Conservation (phyloP, 805 yeast genomes). For the Saccharomycopsis microspora region DNA sequence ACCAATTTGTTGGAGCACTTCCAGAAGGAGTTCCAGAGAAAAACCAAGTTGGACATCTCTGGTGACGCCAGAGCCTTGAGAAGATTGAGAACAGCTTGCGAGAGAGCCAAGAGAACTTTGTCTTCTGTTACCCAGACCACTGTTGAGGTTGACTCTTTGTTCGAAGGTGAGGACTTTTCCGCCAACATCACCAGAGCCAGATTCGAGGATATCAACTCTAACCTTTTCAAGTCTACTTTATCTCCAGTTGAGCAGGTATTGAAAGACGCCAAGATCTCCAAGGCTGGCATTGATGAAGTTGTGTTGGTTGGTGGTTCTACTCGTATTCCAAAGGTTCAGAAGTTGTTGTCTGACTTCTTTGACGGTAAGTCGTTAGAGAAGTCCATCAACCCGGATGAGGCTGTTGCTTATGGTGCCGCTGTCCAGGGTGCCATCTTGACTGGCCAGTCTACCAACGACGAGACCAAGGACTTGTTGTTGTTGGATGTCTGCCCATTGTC, state of each 20-base stretch:
- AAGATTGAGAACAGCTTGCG: conserved; percentile 98
- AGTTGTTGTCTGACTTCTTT: conserved; percentile 86
- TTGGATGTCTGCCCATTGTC: conserved; percentile 98
- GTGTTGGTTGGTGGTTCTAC: conserved; percentile 98
- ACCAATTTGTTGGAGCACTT: conserved; percentile 90
- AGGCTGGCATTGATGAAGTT: conserved; percentile 83
- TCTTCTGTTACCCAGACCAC: conserved; percentile 95
- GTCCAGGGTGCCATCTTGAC: conserved; percentile 98
- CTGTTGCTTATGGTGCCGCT: conserved; percentile 99
- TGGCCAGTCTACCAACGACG: conserved; percentile 80
- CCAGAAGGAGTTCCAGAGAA: conserved; percentile 90
- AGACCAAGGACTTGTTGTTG: conserved; percentile 89
- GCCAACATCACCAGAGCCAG: conserved; percentile 94
- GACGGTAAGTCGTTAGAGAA: conserved; percentile 95
- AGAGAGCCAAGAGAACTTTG: conserved; percentile 97
- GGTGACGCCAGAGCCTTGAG: conserved; percentile 90
- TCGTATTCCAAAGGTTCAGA: conserved; percentile 97
- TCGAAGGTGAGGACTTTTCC: conserved; percentile 92
- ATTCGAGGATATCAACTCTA: conserved; percentile 92
- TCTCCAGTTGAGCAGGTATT: conserved; percentile 93
- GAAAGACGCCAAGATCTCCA: conserved; percentile 81
- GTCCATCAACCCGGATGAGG: conserved; percentile 98
- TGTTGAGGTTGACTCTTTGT: conserved; percentile 91
- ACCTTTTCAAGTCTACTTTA: conserved; percentile 84
- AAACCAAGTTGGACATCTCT: conserved; percentile 85